A percentile compares a stretch with the other conserved stretches of the same genome.
Conservation (phyloP, 2,329 filamentous ascomycete species). For the Penicillium sp. region DNA sequence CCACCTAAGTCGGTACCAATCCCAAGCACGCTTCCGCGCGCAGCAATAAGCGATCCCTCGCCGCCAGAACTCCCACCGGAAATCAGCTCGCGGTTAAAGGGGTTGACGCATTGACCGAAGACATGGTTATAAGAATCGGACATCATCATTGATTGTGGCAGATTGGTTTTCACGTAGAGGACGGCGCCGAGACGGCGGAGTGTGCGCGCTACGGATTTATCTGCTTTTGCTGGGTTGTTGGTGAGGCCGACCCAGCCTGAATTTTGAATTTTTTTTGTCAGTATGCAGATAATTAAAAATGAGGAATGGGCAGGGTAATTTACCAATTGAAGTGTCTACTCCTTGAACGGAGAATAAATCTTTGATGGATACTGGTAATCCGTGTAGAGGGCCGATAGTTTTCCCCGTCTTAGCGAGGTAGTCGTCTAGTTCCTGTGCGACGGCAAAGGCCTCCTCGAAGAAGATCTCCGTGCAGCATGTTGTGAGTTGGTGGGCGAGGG, state of each 20-base stretch:
- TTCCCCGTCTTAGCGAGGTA: constrained; percentile 40
- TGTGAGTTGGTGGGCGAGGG: constrained; percentile 36
- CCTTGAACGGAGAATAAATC: constrained; percentile 32
- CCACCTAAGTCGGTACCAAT: constrained; percentile 57
- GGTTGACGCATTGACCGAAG: constrained; percentile 56
- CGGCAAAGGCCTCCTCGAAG: constrained; percentile 50
- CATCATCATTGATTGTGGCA: constrained; percentile 31
- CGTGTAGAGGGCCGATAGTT: constrained; percentile 58
- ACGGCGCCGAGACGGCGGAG: constrained; percentile 26
- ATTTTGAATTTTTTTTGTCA: neutral
- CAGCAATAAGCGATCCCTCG: constrained; percentile 53
- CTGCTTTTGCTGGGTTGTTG: constrained; percentile 19
- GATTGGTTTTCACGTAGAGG: constrained; percentile 28
- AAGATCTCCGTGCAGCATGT: constrained; percentile 53
- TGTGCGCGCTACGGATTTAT: constrained; percentile 26
- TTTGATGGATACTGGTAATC: constrained; percentile 55
- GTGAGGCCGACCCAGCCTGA: constrained; percentile 28
- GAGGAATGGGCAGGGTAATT: no score
- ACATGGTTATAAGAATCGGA: constrained; percentile 41
- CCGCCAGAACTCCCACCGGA: constrained; percentile 57
- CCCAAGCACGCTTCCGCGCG: constrained; percentile 52
- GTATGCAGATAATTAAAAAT: no score
- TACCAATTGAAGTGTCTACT: constrained; percentile 28
- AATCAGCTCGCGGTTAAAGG: constrained; percentile 52
- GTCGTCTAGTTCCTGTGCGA: constrained; percentile 48